These are phyloP conservation scores for Isoetes taiwanensis DNA, from an alignment of 75 land plant genomes.

Conservation along the genomic window DNA sequence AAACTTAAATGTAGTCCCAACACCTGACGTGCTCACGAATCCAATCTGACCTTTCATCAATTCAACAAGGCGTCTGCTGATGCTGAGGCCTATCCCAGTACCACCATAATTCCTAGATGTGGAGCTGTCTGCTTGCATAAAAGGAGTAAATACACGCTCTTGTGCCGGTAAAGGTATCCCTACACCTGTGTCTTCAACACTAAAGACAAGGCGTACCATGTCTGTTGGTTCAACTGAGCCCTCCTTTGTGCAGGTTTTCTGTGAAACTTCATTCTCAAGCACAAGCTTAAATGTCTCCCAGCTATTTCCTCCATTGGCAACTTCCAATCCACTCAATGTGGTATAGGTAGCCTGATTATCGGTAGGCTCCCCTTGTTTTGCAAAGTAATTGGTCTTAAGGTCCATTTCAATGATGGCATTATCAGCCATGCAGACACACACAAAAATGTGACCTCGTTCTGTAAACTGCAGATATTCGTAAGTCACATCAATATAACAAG, in stretches of 20 bases:
- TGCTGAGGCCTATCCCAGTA: conserved; percentile 88
- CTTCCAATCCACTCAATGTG: conserved; percentile 19
- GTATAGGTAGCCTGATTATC: not conserved
- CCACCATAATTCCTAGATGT: conserved; percentile 76
- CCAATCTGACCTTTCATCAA: conserved; percentile 88
- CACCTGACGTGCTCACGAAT: conserved; percentile 43
- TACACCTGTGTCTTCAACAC: conserved; percentile 50
- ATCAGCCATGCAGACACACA: conserved; percentile 25
- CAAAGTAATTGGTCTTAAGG: not conserved
- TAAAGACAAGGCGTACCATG: conserved; percentile 17
- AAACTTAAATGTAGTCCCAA: conserved; percentile 73
- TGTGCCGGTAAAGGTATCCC: conserved; percentile 80
- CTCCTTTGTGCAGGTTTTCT: too few relatives aligned
- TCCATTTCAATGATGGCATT: conserved; percentile 2
- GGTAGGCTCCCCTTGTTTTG: not conserved
- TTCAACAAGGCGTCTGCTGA: conserved; percentile 65
- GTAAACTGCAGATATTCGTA: conserved; percentile 44
- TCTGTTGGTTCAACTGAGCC: not conserved
- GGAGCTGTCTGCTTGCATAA: conserved; percentile 81
- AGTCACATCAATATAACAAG: too few relatives aligned
- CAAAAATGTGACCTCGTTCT: conserved; percentile 29
- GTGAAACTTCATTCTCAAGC: not conserved
- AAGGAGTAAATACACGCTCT: conserved; percentile 70
- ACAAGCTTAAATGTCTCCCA: conserved; percentile 27
- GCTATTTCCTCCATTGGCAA: conserved; percentile 15